Evolutionary conservation across 208 protist genomes (phyloP).

Genomic region (Angomonas deanei): DNA sequence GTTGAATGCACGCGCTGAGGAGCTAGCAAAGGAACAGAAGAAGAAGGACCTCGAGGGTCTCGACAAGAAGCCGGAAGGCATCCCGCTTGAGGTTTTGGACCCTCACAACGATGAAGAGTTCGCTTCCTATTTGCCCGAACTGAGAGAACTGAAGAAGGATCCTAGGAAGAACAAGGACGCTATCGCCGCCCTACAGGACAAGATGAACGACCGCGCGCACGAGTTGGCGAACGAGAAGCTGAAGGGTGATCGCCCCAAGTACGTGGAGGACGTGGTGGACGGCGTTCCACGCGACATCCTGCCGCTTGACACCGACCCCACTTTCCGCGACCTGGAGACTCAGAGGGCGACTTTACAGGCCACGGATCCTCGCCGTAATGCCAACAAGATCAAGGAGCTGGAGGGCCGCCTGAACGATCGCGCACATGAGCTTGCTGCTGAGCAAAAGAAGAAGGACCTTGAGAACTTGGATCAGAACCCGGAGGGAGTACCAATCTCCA

Average conservation of each 20-base stretch:
- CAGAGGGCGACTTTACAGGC: slow-evolving; percentile 29
- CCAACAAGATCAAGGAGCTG: slow-evolving; percentile 53
- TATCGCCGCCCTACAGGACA: slow-evolving; percentile 29
- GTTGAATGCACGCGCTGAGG: slow-evolving; percentile 55
- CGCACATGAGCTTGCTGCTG: slow-evolving; percentile 51
- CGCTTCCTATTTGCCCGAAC: slow-evolving; percentile 23
- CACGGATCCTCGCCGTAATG: slow-evolving; percentile 47
- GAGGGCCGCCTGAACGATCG: slow-evolving; percentile 58
- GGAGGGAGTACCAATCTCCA: slow-evolving; percentile 47
- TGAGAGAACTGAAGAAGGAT: slow-evolving; percentile 52
- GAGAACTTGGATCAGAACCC: slow-evolving; percentile 46
- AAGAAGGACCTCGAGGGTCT: slow-evolving; percentile 56
- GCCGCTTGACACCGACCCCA: slow-evolving; percentile 29
- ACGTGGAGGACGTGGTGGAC: slow-evolving; percentile 40
- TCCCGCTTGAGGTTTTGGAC: slow-evolving; percentile 49
- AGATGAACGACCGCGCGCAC: slow-evolving; percentile 61
- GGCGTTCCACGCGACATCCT: slow-evolving; percentile 56
- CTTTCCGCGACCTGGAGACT: slow-evolving; percentile 38
- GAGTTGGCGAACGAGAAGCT: slow-evolving; percentile 53
- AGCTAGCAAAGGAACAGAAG: slow-evolving; percentile 64
- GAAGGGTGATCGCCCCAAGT: slow-evolving; percentile 44
- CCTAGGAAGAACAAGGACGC: slow-evolving; percentile 21
- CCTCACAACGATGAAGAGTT: slow-evolving; percentile 57
- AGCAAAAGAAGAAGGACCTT: slow-evolving; percentile 52
- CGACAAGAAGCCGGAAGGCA: slow-evolving; percentile 40